Evolutionary conservation across 164 flowering plant genomes (phyloP).

Genomic region (Aristolochia californica): DNA sequence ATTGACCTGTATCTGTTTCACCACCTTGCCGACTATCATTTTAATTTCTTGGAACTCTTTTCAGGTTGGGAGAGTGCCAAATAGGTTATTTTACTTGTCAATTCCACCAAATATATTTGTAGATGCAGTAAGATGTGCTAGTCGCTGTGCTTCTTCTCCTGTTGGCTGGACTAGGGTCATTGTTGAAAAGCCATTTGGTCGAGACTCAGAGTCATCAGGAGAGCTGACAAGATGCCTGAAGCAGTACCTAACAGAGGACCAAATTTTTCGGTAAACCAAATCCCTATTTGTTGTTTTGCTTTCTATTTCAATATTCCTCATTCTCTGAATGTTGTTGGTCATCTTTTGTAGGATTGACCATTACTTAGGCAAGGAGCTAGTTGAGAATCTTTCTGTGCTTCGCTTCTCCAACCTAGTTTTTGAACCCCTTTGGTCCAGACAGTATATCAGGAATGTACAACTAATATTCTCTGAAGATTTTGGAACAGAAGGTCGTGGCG

Average conservation of each 20-base stretch:
- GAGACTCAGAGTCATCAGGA: conserved; percentile 63
- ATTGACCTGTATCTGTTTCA: too few species aligned
- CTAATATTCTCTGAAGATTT: conserved; percentile 85
- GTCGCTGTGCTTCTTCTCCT: conserved; percentile 51
- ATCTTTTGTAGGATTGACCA: conserved; percentile 64
- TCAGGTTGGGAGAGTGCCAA: conserved; percentile 53
- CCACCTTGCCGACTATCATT: too few species aligned
- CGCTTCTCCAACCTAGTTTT: conserved; percentile 93
- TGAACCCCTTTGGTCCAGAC: conserved; percentile 81
- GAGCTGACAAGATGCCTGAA: conserved; percentile 62
- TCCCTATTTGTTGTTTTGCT: neutral
- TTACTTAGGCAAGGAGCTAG: conserved; percentile 76
- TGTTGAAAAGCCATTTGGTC: conserved; percentile 93
- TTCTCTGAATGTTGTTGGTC: neutral
- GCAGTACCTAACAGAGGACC: conserved; percentile 69
- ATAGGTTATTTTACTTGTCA: conserved; percentile 82
- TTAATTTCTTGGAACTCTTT: neutral
- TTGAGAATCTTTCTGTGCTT: conserved; percentile 82
- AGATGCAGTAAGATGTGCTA: conserved; percentile 72
- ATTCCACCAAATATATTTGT: conserved; percentile 81
- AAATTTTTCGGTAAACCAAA: conserved; percentile 62
- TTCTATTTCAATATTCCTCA: neutral
- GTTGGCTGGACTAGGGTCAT: conserved; percentile 89
- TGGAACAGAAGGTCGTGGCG: conserved; percentile 84
- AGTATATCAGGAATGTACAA: conserved; percentile 80